Evolutionary conservation across 176 grass and related monocot species (phyloP).

Genomic region (Triticum aestivum): IWGSC_CS_RefSeq_v2.1 NC_057805.1:353472337-353472836

Average conservation of each 20-base stretch:
- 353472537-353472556: too few relatives aligned
- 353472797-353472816: slow-evolving; percentile 20
- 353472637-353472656: neutral
- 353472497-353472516: too few relatives aligned
- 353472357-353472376: too few relatives aligned
- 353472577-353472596: too few relatives aligned
- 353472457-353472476: too few relatives aligned
- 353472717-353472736: neutral
- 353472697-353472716: neutral
- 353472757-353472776: slow-evolving; percentile 25
- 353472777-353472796: neutral
- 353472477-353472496: too few relatives aligned
- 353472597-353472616: neutral
- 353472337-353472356: too few relatives aligned
- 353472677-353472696: neutral
- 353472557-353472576: too few relatives aligned
- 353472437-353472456: too few relatives aligned
- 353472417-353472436: too few relatives aligned
- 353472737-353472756: neutral
- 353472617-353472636: neutral
- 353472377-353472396: slow-evolving; percentile 19
- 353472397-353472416: too few relatives aligned
- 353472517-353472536: too few relatives aligned
- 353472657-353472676: neutral
- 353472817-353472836: neutral